These are phyloP conservation scores for Mortierella sp. DNA, from an alignment of 371 early-diverging fungal genomes.

Conservation along the genomic window DNA sequence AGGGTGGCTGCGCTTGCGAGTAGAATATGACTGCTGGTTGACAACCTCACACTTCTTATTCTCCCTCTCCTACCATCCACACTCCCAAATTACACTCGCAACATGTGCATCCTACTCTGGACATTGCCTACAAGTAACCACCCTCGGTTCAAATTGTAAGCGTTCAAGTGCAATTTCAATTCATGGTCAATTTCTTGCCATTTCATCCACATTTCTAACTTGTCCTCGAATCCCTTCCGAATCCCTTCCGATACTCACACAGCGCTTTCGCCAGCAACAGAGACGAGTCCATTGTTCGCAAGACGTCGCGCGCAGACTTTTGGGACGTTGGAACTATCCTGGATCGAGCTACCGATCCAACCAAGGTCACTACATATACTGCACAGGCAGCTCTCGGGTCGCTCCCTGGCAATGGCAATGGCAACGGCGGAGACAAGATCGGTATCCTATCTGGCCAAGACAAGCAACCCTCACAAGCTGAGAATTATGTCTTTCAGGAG, in stretches of 20 bases:
- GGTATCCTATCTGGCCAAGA: constrained; percentile 47
- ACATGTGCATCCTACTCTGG: constrained; percentile 75
- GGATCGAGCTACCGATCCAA: neutral
- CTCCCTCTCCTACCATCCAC: neutral
- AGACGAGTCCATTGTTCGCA: constrained; percentile 68
- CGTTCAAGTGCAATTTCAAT: neutral
- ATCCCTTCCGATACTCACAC: neutral
- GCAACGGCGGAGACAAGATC: constrained; percentile 2
- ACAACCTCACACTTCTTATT: neutral
- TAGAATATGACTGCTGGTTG: no score
- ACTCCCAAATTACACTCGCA: neutral
- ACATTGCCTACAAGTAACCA: constrained; percentile 61
- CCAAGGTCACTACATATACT: neutral
- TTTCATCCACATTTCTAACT: neutral
- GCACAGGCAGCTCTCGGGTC: neutral
- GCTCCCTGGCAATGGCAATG: neutral
- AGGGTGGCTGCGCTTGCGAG: no score
- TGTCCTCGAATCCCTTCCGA: neutral
- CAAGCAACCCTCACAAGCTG: constrained; percentile 31
- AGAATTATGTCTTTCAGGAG: constrained; percentile 39
- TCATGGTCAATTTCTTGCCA: neutral
- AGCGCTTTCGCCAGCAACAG: constrained; percentile 75
- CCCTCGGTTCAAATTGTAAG: constrained; percentile 67
- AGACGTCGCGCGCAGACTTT: constrained; percentile 65
- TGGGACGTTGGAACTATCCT: constrained; percentile 60